Base-by-base conservation (phyloP, 2,329 filamentous ascomycete genomes). In the Atkinsonella texensis region DNA sequence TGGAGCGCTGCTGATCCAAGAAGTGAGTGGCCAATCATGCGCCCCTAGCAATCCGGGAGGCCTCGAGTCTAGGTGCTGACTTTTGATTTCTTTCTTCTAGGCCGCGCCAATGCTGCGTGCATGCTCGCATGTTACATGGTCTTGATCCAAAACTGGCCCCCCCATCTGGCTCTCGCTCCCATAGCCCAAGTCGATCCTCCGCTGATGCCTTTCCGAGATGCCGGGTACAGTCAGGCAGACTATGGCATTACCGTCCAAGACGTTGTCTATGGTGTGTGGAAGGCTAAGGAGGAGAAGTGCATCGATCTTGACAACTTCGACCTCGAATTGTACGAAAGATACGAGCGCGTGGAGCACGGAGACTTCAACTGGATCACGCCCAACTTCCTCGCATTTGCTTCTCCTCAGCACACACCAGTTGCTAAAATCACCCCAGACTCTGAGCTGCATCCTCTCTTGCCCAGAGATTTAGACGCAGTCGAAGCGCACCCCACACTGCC, bases 291-390 rank as follows among this genome's bases (percentile, higher is more conserved):
- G 65, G 88, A 96, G 69, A 85, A 86, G 46, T 84, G 95, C 62
- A 94, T 90, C 64, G 87, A 87, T 51, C 74, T 98, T 54, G 89
- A 94, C 65, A 89, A 93, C 65, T 98, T 98, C 65, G 90, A 91
- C 62, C 78, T 98, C 18, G 90, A 96, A 71, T 89, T 96, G 80
- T 98, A 98, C 66, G 93, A 98, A 71, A 85, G 81, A 65, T 98
- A 81, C 62, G 93, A 98, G 72, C 81, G 93, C 53, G 93, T 98
- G 18, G 93, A 98, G 66, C 89, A 96, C 75, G 93, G 93, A 56
- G 93, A 98, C 71, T 98, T 98, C 84, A 98, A 98, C 79, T 98
- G 93, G 93, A 80, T 98, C 53, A 95, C 90, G 6, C 90, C 91
- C 9, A 76, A 90, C 63, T 98, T 98, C 72, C 79, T 98, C 49